A percentile compares a stretch with the other conserved stretches of the same genome.
Evolutionary conservation across 2,329 filamentous ascomycete species (phyloP).

Genomic region (Berkeleyomyces basicola): DNA sequence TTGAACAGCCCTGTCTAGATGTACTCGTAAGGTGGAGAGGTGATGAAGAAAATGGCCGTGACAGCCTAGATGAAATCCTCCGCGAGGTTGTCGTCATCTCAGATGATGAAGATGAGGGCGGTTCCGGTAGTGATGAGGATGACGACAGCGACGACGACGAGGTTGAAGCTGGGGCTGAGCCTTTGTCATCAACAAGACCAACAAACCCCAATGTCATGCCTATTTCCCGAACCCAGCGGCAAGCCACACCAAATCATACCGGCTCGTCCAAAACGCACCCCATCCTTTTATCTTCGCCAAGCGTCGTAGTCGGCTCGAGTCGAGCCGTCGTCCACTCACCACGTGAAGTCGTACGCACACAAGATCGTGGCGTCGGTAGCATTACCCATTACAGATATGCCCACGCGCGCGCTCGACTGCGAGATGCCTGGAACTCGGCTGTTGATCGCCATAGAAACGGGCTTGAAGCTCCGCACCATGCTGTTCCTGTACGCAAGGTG

Average conservation of each 20-base stretch:
- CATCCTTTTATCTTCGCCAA: neutral
- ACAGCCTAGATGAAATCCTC: constrained; percentile 50
- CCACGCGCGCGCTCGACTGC: neutral
- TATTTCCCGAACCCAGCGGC: neutral
- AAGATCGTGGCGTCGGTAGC: neutral
- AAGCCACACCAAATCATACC: neutral
- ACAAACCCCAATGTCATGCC: neutral
- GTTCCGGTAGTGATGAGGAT: constrained; percentile 18
- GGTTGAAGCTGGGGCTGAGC: neutral
- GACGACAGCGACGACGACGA: constrained; percentile 1
- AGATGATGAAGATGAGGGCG: constrained; percentile 35
- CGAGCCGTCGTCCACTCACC: neutral
- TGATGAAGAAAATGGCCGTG: constrained; percentile 50
- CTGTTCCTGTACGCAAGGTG: neutral
- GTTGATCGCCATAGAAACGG: neutral
- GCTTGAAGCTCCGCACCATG: neutral
- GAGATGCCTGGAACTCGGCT: constrained; percentile 2
- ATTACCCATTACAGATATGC: neutral
- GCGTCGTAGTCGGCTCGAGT: neutral
- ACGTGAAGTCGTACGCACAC: neutral
- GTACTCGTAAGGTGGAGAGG: constrained; percentile 56
- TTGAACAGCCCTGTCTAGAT: constrained; percentile 44
- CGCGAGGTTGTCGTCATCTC: constrained; percentile 50
- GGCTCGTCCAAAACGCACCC: neutral
- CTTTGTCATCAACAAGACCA: neutral